A percentile compares a stretch with the other conserved stretches of the same genome.
phyloP scores from a whole-genome alignment of 306 rosid species.

The Neltuma alba region DNA sequence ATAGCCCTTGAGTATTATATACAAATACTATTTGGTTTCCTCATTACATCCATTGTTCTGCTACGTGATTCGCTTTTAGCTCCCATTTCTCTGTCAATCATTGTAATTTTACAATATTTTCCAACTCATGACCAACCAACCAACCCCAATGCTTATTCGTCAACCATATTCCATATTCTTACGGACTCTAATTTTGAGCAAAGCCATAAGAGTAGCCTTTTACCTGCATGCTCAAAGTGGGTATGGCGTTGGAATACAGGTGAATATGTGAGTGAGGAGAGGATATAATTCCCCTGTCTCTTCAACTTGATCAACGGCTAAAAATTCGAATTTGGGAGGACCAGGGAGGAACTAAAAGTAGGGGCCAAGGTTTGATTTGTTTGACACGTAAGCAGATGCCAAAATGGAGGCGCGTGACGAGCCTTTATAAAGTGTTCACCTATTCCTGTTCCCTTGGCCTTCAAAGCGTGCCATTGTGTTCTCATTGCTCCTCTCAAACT shows the following conservation, averaged over 20 bases:
- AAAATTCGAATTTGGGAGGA: conserved; percentile 45
- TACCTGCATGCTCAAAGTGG: background rate
- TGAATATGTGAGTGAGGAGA: background rate
- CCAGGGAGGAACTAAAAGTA: background rate
- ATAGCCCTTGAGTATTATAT: background rate
- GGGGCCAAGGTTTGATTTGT: conserved; percentile 13
- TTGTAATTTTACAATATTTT: background rate
- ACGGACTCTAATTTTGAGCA: too few relatives aligned
- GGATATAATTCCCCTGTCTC: background rate
- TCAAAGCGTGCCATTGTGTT: conserved; percentile 58
- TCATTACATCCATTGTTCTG: background rate
- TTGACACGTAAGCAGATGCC: conserved; percentile 53
- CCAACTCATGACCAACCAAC: background rate
- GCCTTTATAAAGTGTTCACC: conserved; percentile 48
- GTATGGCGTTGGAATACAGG: background rate
- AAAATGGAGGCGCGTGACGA: conserved; percentile 61
- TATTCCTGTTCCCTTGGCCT: conserved; percentile 41
- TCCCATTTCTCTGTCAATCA: background rate
- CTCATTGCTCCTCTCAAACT: conserved; percentile 49
- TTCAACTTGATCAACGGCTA: conserved; percentile 48
- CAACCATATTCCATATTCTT: too few relatives aligned
- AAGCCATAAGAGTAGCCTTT: background rate
- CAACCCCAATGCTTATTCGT: background rate
- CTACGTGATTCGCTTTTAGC: background rate
- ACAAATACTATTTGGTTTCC: background rate